Evolutionary conservation across 23 red algal species (phyloP).

Genomic region (Gracilaria gracilis): DNA sequence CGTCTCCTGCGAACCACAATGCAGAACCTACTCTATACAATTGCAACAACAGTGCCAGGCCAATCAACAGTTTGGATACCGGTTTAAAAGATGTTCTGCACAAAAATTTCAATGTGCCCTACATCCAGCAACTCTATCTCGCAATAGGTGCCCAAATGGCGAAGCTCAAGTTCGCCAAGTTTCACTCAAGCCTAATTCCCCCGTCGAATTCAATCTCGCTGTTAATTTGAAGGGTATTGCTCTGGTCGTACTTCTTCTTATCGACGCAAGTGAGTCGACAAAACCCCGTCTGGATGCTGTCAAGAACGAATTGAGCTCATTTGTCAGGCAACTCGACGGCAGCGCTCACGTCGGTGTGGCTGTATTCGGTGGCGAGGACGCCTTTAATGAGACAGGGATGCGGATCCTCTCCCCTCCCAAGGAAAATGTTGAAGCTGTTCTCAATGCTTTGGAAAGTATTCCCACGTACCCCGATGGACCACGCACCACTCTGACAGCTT

Average conservation of each 20-base stretch:
- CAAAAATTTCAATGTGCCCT: not conserved
- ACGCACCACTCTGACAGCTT: not conserved
- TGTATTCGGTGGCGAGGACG: too few species aligned
- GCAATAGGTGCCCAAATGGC: not conserved
- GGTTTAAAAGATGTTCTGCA: not conserved
- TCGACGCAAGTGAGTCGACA: too few species aligned
- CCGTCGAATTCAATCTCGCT: conserved; percentile 10
- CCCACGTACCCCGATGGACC: not conserved
- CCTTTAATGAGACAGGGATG: too few species aligned
- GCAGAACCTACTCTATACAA: not conserved
- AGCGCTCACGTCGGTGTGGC: too few species aligned
- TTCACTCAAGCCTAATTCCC: not conserved
- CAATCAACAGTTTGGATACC: not conserved
- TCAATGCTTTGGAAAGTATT: not conserved
- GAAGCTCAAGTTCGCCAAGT: not conserved
- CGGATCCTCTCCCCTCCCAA: too few species aligned
- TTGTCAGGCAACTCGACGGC: too few species aligned
- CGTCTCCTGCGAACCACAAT: not conserved
- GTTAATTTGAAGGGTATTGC: too few species aligned
- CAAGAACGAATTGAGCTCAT: too few species aligned
- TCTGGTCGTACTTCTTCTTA: too few species aligned
- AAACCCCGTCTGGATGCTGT: too few species aligned
- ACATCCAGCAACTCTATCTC: not conserved
- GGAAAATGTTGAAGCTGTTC: not conserved
- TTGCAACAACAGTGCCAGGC: not conserved